Conservation (phyloP, 2,329 filamentous ascomycete species). For the Cyphellophora attinorum region DNA sequence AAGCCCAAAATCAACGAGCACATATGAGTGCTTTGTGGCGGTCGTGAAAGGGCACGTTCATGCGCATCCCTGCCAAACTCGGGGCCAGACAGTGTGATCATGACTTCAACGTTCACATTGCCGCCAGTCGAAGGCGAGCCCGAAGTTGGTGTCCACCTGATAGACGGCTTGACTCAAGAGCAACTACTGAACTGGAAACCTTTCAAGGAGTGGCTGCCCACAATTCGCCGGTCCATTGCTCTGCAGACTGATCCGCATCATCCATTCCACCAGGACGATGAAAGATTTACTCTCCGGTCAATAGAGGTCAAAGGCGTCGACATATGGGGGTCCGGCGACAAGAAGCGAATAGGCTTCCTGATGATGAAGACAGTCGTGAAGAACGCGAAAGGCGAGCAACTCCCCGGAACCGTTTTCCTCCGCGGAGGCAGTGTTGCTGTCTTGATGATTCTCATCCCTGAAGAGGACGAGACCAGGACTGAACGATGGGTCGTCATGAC, state of each 20-base stretch:
- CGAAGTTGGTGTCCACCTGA: constrained; percentile 3
- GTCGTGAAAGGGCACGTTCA: too few species aligned
- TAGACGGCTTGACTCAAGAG: constrained; percentile 1
- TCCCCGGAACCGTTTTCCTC: constrained; percentile 48
- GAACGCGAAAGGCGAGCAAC: constrained; percentile 38
- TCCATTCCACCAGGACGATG: constrained; percentile 40
- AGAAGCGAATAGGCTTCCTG: constrained; percentile 44
- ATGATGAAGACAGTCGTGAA: constrained; percentile 44
- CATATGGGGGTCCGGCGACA: constrained; percentile 39
- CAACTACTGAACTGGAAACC: constrained; percentile 28
- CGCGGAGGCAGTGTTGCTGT: constrained; percentile 49
- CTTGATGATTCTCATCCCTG: constrained; percentile 45
- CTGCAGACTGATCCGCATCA: constrained; percentile 37
- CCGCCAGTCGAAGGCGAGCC: not conserved
- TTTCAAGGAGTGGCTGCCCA: constrained; percentile 44
- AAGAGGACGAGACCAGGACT: constrained; percentile 11
- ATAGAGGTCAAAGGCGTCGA: constrained; percentile 48
- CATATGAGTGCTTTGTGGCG: too few species aligned
- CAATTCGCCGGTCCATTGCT: constrained; percentile 37
- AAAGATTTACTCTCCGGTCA: constrained; percentile 34
- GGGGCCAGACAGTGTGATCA: too few species aligned
- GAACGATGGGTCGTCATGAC: constrained; percentile 44
- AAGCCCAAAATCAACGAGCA: too few species aligned
- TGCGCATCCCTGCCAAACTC: too few species aligned
- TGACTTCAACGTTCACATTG: constrained; percentile 3